Conservation (phyloP, 139 green algal genomes). For the Chlamydomonas applanata region DNA sequence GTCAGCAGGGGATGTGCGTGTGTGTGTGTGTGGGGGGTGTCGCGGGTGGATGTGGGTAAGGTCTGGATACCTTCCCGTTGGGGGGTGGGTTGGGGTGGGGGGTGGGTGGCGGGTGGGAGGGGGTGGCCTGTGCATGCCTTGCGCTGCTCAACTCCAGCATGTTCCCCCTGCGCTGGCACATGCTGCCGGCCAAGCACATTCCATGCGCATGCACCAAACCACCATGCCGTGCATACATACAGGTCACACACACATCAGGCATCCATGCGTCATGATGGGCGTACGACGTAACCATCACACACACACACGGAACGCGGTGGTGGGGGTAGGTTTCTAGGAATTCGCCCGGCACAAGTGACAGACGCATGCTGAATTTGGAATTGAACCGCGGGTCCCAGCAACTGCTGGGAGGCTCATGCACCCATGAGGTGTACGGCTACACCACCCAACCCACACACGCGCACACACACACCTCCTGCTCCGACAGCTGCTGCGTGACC, state of each 20-base stretch:
- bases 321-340: not conserved
- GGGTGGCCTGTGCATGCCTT: not conserved
- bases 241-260: not conserved
- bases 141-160: not conserved
- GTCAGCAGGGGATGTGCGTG: not conserved
- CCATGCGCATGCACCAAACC: not conserved
- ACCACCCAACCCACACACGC: no score
- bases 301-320: not conserved
- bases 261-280: not conserved
- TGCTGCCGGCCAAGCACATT: no score
- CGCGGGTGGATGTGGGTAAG: not conserved
- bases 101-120: constrained; percentile 41
- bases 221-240: not conserved
- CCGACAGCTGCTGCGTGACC: not conserved
- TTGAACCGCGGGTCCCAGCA: no score
- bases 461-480: constrained; percentile 13
- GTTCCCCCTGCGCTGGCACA: no score
- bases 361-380: no score
- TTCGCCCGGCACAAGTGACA: no score
- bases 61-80: constrained; percentile 55
- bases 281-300: not conserved
- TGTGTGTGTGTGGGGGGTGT: not conserved
- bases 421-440: no score
- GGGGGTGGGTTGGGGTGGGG: constrained; percentile 43
- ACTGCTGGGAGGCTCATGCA: no score